Evolutionary conservation across 2,329 filamentous ascomycete genomes (phyloP), one percentile per base, ranked within the genome.

Genomic region (Hymenoscyphus occultus): DNA sequence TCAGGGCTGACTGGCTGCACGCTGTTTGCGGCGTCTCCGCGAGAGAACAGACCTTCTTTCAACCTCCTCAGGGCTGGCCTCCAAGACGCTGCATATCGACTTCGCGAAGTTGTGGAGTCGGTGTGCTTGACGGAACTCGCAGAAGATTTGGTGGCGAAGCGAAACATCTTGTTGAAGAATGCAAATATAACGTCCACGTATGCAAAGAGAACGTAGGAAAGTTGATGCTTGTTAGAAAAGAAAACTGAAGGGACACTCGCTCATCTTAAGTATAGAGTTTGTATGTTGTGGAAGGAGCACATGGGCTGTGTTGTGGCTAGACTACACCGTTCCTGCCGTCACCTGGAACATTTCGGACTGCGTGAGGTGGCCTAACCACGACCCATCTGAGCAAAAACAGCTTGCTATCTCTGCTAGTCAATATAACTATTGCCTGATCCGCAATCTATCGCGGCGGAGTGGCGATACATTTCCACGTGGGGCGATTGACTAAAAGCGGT

Each of bases 21-120:
- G 22, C 7, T 45, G 16, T 54, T 42, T 3, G 59, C 19, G 19
- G 22, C 19, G 31, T 42, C 60, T 28, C 61, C 62, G 4, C 42
- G 60, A n/a, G 54, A 42, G 56, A 67, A 68, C n/a, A 68, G 28
- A 1, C 62, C 60, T 16, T 48, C 22, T 39, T 63, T 66, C 16
- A 68, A 61, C 35, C 45, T 64, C 10, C 63, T 64, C 9, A 68
- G 39, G 6, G 58, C 42, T 14, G 63, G 67, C 35, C 57, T 65
- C 67, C 67, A 68, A 6, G 61, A 62, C 1, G 19, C 42, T 61
- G 16, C 19, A 16, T 32, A 45, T 32, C 31, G 56, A 48, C 14
- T 42, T 28, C 31, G 48, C 39, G 61, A 7, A 32, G 35, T 39
- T 39, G 31, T n/a, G 42, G 12, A 48, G 13, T 58, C 32, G 12